These are phyloP conservation scores for Naganishia antarctica DNA, from an alignment of 768 basidiomycete species.

Conservation along the genomic window DNA sequence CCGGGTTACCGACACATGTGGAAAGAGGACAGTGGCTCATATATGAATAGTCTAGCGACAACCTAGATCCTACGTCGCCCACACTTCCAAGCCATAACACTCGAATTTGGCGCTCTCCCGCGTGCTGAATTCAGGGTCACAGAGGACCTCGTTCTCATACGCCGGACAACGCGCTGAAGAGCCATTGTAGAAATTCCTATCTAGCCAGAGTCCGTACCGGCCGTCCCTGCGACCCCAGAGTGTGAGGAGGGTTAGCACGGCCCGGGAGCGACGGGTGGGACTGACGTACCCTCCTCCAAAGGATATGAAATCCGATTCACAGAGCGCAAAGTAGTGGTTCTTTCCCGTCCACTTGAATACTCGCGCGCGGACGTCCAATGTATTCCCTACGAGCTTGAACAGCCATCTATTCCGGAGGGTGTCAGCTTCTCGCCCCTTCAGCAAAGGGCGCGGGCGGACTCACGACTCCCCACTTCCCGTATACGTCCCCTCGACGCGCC, in stretches of 20 bases:
- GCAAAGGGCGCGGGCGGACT: too few species aligned
- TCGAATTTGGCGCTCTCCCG: slow-evolving; percentile 67
- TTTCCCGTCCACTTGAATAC: slow-evolving; percentile 60
- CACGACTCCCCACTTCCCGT: slow-evolving; percentile 87
- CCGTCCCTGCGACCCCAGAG: slow-evolving; percentile 64
- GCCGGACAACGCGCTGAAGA: slow-evolving; percentile 79
- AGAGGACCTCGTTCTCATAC: slow-evolving; percentile 79
- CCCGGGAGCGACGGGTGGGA: slow-evolving; percentile 13
- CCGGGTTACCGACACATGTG: background rate
- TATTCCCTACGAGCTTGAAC: slow-evolving; percentile 3
- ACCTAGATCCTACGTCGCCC: slow-evolving; percentile 57
- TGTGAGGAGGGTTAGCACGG: background rate
- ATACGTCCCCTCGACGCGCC: slow-evolving; percentile 61
- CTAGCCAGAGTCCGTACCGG: slow-evolving; percentile 80
- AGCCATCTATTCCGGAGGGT: too few species aligned
- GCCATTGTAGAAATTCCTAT: slow-evolving; percentile 72
- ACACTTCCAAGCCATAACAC: slow-evolving; percentile 86
- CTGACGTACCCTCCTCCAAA: slow-evolving; percentile 82
- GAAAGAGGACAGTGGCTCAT: too few species aligned
- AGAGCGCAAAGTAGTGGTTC: slow-evolving; percentile 85
- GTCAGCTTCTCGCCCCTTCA: too few species aligned
- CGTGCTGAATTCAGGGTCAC: slow-evolving; percentile 50
- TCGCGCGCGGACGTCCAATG: slow-evolving; percentile 2
- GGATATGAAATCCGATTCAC: slow-evolving; percentile 71
- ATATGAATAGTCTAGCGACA: too few species aligned